Conservation (phyloP, 2,329 filamentous ascomycete genomes). For the Arthroderma sp. region DNA sequence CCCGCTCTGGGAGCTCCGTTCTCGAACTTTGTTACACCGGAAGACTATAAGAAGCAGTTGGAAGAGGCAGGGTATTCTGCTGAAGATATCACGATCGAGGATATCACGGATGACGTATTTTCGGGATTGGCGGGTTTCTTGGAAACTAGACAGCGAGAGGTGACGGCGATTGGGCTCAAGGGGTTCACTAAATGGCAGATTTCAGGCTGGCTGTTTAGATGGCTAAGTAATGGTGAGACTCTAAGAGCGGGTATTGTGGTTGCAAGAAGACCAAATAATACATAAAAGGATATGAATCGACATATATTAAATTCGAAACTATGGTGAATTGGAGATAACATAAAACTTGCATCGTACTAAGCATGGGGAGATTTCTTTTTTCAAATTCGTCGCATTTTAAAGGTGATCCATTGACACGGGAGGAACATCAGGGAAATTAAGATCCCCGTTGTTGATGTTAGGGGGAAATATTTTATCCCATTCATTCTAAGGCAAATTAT, state of each 20-base stretch:
- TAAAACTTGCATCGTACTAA: too few relatives aligned
- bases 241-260: slow-evolving; percentile 11
- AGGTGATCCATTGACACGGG: too few relatives aligned
- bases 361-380: too few relatives aligned
- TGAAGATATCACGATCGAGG: slow-evolving; percentile 31
- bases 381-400: too few relatives aligned
- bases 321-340: too few relatives aligned
- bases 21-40: slow-evolving; percentile 36
- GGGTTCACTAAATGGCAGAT: slow-evolving; percentile 10
- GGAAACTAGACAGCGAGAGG: slow-evolving; percentile 20
- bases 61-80: slow-evolving; percentile 36
- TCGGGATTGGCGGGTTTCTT: slow-evolving; percentile 36
- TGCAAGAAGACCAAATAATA: slow-evolving; percentile 5
- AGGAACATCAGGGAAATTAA: slow-evolving; percentile 29
- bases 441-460: slow-evolving; percentile 41
- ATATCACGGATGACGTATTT: slow-evolving; percentile 44
- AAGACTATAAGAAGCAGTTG: slow-evolving; percentile 35
- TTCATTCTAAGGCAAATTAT: slow-evolving; percentile 15
- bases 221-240: slow-evolving; percentile 7
- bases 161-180: slow-evolving; percentile 24
- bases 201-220: slow-evolving; percentile 11
- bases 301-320: too few relatives aligned
- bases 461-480: slow-evolving; percentile 26
- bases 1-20: slow-evolving; percentile 37
- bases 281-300: neutral